Conservation (phyloP, 2,329 filamentous ascomycete species). For the Madurella fahalii region DNA sequence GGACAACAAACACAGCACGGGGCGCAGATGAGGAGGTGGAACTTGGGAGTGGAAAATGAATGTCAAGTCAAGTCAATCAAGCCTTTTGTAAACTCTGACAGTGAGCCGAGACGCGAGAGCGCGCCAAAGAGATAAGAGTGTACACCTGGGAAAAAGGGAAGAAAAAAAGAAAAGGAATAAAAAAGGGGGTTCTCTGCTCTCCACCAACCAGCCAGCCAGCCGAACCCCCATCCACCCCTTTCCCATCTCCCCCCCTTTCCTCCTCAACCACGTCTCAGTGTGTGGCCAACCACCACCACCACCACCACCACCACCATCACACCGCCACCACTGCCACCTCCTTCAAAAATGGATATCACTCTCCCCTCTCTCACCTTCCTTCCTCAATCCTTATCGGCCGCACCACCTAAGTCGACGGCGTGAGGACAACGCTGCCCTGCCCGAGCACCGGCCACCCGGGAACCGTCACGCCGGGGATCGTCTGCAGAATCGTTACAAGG, state of each 20-base stretch:
- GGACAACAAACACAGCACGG: neutral
- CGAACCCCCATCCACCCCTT: neutral
- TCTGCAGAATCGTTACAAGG: slow-evolving; percentile 26
- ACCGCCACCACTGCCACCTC: neutral
- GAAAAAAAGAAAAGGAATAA: slow-evolving; percentile 13
- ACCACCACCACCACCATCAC: neutral
- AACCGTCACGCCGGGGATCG: slow-evolving; percentile 21
- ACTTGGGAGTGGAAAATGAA: neutral
- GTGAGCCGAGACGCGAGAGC: neutral
- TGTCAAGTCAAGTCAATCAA: slow-evolving; percentile 16
- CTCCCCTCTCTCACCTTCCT: neutral
- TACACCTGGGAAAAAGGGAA: slow-evolving; percentile 7
- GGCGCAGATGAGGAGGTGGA: neutral
- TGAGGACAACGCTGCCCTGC: slow-evolving; percentile 19
- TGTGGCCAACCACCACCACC: neutral
- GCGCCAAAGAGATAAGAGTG: neutral
- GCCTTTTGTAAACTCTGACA: slow-evolving; percentile 11
- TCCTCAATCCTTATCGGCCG: neutral
- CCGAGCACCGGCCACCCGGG: slow-evolving; percentile 26
- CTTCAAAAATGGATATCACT: neutral
- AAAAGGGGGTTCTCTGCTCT: neutral
- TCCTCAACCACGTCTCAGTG: too few relatives aligned
- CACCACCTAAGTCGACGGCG: slow-evolving; percentile 14
- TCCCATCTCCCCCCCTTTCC: neutral
- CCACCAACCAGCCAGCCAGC: neutral